phyloP scores from a whole-genome alignment of 148 eudicot species.

The Polygonum aviculare region DNA sequence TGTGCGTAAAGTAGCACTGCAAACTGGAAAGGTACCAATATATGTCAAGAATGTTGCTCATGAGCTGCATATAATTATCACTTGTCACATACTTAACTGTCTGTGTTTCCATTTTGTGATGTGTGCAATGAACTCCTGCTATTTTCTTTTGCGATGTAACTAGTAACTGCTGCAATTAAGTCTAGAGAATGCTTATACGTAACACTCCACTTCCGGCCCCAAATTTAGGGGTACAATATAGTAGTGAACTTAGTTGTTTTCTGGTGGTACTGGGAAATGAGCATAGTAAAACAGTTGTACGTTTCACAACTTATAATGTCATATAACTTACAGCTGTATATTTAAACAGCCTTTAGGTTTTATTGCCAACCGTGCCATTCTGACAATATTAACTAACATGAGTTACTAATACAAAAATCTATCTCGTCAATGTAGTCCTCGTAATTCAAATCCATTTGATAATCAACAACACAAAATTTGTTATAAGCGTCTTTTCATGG shows the following conservation, averaged over 20 bases:
- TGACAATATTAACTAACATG: not conserved
- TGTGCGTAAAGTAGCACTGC: slow-evolving; percentile 70
- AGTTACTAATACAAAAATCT: not conserved
- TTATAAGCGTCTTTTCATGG: not conserved
- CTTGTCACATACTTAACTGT: not conserved
- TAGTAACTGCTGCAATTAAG: too few species aligned
- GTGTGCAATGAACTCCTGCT: not conserved
- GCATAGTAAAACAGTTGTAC: not conserved
- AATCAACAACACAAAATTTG: not conserved
- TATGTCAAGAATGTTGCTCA: not conserved
- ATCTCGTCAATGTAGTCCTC: not conserved
- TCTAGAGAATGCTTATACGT: not conserved
- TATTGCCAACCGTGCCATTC: not conserved
- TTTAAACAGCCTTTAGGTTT: not conserved
- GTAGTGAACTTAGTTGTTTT: not conserved
- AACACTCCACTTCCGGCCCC: not conserved
- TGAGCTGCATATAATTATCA: not conserved
- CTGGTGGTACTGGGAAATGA: not conserved
- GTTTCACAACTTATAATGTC: not conserved
- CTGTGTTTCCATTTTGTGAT: not conserved
- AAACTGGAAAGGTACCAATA: slow-evolving; percentile 69
- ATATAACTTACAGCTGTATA: too few species aligned
- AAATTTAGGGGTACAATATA: not conserved
- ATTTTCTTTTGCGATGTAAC: too few species aligned
- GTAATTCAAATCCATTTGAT: not conserved